Base-by-base conservation (phyloP, 345 rosid species). In the Eucalyptus pumila region DNA sequence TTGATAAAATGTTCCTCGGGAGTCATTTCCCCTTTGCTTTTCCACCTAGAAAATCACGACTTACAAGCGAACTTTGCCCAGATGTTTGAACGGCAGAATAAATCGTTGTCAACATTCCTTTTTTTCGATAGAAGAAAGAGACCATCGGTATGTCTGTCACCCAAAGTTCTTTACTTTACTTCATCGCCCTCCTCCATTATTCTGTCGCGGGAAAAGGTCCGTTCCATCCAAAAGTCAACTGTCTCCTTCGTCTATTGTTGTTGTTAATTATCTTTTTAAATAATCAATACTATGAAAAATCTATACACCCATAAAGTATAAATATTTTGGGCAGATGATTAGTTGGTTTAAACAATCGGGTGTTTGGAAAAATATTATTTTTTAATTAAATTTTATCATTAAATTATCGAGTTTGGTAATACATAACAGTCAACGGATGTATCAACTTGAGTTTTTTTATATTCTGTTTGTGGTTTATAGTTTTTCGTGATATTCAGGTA, bases 401-500 rank as follows among this genome's bases (percentile, higher is more conserved):
- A 8, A 52, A 19, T 52, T 52, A 19, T 1, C 26, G 5, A 52
- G 26, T 52, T 19, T 0, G 58, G 26, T 52, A 0, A 52, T 52
- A 8, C 26, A 52, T 52, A 0, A 52, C 1, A 52, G 0, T 19
- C 5, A 0, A 19, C 0, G 2, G 2, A 52, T 19, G 1, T 8
- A 52, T 52, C 26, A 1, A 19, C 21, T 52, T 52, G 26, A 52
- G 1, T 52, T 52, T 52, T 52, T 52, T 52, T 19, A 52, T 8
- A 0, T 0, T 19, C 2, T 19, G 0, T 4, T 52, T 52, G 1
- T 52, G 26, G 1, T 52, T 52, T 19, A 0, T 19, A 52, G 0
- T 52, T 50, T 50, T 50, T 49, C 3, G 0, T 49, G 7, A 3
- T 14, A 49, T 49, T 49, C 3, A 14, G 0, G 1, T 49, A 50